Evolutionary conservation across 805 yeast species (phyloP), one percentile per base, ranked within the genome.

Genomic region (Wickerhamiella brachini): DNA sequence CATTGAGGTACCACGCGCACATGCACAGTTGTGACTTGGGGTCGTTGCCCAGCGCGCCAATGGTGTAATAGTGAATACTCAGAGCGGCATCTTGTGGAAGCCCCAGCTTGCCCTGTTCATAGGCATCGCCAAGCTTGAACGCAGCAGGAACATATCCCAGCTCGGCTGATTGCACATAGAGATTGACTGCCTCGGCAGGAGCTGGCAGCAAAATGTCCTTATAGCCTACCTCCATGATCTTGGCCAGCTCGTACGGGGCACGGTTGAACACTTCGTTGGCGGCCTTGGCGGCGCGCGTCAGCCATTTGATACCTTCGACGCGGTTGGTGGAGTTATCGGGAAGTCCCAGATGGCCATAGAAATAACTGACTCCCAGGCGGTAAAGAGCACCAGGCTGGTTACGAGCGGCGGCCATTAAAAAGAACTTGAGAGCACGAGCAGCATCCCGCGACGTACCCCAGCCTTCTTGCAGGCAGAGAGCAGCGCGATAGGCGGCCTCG

Each of bases 381-480:
- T 82, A 84, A 95, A 90, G 87, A 4, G 97, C 96, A n/a, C 95
- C 89, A 0, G 97, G 88, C 65, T 90, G 98, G 61, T 85, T 87
- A 63, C 84, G 83, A 31, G 88, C 76, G 0, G 97, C 95, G 0
- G 97, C 95, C 62, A 80, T 80, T 62, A 83, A 83, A 53, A 87
- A 69, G 63, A 81, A 87, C 58, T 86, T 94, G 7, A 87, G 70
- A 1, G 94, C 88, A 59, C 86, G 83, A 51, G 94, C 76, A 0
- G 95, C 81, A 65, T 93, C 97, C 58, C 93, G 76, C 20, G 86
- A 80, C 4, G 90, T 83, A 3, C 98, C 98, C 66, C 89, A 71
- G 17, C 98, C 98, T 67, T 88, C 94, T 66, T 89, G 95, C 59
- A 82, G 85, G 67, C 96, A 90, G 50, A 84, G 77, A 0, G 97